Evolutionary conservation across 495 filamentous ascomycete species (phyloP), one percentile per base, ranked within the genome.

Genomic region (Glonium stellatum): DNA sequence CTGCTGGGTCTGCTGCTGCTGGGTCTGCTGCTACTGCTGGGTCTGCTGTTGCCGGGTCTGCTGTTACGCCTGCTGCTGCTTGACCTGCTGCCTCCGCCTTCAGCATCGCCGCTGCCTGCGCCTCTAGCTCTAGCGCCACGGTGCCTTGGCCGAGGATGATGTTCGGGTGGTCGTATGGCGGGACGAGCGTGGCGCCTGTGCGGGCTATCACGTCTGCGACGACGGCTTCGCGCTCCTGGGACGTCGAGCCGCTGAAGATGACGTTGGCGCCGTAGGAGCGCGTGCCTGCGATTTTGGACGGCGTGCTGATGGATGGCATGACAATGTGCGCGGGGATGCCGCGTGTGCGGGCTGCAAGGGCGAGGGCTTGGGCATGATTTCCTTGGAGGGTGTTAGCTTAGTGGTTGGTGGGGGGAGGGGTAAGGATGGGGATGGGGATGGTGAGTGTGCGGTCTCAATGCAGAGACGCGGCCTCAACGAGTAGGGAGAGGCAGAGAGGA

Each of bases 341-440:
- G 61, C 82, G 76, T 10, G 81, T 83, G 18, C 76, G 79, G 6
- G 93, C 90, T 0, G 93, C 93, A 39, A 97, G 84, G 4, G 93
- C 83, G 57, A 97, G 86, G 19, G 93, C 93, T 81, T 95, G 90
- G 0, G 93, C 93, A 73, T 98, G 93, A 76, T 98, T 97, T 27
- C 92, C 92, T 90, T 52, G 21, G 31, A 36, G 21, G 21, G 25
- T 21, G 34, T 37, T 55, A n/a, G 19, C n/a, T 54, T 54, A 9
- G 8, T 15, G 60, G 23, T 25, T 34, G 59, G 55, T 5, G 21
- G 48, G 23, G 36, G 36, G 42, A 27, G 47, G 44, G 47, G 22
- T 25, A 22, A 27, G 2, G 6, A 55, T 55, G n/a, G 52, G 52
- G 47, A 49, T 44, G 39, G 2, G 39, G 2, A 18, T 15, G 18